A percentile compares a stretch with the other conserved stretches of the same genome.
These are phyloP conservation scores for Trametes versicolor DNA, from an alignment of 1,284 basidiomycete genomes.

Conservation along the genomic window DNA sequence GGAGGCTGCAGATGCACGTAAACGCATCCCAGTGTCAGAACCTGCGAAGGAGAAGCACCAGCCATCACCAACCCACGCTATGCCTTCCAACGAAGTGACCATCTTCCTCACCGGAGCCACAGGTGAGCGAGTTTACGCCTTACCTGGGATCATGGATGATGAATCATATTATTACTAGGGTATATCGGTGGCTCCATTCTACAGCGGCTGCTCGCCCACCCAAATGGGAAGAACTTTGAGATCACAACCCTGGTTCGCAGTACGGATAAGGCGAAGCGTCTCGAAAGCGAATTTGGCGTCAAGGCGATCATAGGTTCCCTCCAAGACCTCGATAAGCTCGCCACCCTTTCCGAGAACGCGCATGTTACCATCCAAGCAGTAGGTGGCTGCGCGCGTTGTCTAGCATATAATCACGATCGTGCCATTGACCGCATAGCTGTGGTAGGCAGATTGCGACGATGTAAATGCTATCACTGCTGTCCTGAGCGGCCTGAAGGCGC, in stretches of 20 bases:
- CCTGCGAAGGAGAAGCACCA: too few species aligned
- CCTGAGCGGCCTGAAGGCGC: slow-evolving; percentile 53
- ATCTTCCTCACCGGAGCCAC: too few species aligned
- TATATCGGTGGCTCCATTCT: slow-evolving; percentile 41
- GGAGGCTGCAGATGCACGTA: too few species aligned
- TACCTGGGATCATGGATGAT: too few species aligned
- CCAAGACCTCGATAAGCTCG: slow-evolving; percentile 32
- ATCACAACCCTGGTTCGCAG: slow-evolving; percentile 39
- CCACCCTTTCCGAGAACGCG: slow-evolving; percentile 25
- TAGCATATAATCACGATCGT: slow-evolving; percentile 35
- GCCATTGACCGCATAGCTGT: not conserved
- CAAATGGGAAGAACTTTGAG: slow-evolving; percentile 28
- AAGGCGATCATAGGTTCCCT: slow-evolving; percentile 36
- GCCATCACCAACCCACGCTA: too few species aligned
- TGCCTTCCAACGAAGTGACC: too few species aligned
- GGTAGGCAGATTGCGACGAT: slow-evolving; percentile 41
- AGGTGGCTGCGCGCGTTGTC: slow-evolving; percentile 27
- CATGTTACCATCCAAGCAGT: slow-evolving; percentile 56
- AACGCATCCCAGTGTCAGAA: too few species aligned
- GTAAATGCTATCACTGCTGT: slow-evolving; percentile 50
- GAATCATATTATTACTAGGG: slow-evolving; percentile 6
- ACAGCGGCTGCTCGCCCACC: slow-evolving; percentile 36
- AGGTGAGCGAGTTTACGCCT: too few species aligned
- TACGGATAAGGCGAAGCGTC: slow-evolving; percentile 36
- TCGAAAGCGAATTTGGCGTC: slow-evolving; percentile 33